Conservation (phyloP, 2,329 filamentous ascomycete genomes). For the Cercospora sp. region DNA sequence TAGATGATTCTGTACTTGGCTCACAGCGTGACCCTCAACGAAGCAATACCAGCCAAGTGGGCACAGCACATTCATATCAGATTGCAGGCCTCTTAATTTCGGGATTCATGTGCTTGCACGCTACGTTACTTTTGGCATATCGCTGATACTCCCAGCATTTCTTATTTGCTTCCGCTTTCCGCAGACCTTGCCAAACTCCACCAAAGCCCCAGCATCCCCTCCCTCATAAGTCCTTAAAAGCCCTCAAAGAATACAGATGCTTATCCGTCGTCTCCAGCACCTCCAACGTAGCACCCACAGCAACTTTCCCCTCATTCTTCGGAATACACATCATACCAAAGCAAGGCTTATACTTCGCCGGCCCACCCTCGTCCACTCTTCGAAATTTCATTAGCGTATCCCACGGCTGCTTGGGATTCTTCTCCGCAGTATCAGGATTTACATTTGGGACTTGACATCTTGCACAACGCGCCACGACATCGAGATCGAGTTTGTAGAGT, state of each 20-base stretch:
- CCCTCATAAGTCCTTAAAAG: constrained; percentile 37
- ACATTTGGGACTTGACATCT: constrained; percentile 66
- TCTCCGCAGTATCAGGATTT: constrained; percentile 61
- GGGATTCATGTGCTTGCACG: neutral
- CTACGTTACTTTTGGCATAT: neutral
- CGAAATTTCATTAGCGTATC: constrained; percentile 62
- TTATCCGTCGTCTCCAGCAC: constrained; percentile 58
- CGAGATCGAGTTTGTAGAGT: constrained; percentile 49
- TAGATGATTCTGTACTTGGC: neutral
- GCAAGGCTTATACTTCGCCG: constrained; percentile 63
- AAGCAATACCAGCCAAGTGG: neutral
- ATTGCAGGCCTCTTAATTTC: neutral
- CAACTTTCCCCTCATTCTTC: constrained; percentile 54
- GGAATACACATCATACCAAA: constrained; percentile 67
- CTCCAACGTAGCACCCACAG: constrained; percentile 60
- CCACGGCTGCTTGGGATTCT: constrained; percentile 62
- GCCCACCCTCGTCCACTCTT: constrained; percentile 59
- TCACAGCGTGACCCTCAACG: neutral
- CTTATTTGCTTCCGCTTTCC: neutral
- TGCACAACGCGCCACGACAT: constrained; percentile 60
- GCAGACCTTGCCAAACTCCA: neutral
- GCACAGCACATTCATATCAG: neutral
- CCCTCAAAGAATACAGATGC: constrained; percentile 53
- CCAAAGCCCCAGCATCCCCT: neutral
- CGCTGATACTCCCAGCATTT: neutral